phyloP scores from a whole-genome alignment of 2,329 filamentous ascomycete species.

The Beauveria varroae region DNA sequence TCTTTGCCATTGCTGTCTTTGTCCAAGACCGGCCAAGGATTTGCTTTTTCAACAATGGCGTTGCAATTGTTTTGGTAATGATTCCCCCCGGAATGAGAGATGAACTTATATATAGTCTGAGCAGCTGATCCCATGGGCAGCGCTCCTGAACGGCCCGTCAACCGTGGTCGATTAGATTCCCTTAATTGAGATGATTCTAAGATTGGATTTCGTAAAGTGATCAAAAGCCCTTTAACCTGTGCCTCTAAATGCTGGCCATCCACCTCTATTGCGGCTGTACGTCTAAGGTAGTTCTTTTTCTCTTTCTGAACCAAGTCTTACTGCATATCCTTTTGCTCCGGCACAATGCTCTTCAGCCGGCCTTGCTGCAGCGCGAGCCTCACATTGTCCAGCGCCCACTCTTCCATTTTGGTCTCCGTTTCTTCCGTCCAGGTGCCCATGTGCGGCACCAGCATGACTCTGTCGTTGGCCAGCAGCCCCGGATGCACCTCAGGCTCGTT shows the following conservation, averaged over 20 bases:
- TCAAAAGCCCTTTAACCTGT: too few relatives aligned
- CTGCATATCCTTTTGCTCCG: slow-evolving; percentile 49
- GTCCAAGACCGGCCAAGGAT: slow-evolving; percentile 15
- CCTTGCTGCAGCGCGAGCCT: slow-evolving; percentile 53
- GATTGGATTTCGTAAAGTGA: too few relatives aligned
- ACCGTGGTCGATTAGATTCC: slow-evolving; percentile 32
- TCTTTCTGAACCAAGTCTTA: not conserved
- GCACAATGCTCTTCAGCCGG: slow-evolving; percentile 60
- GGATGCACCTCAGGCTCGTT: slow-evolving; percentile 71
- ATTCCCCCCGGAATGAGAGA: slow-evolving; percentile 25
- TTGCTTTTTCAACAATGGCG: slow-evolving; percentile 35
- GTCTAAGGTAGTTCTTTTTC: not conserved
- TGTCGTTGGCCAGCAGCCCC: slow-evolving; percentile 60
- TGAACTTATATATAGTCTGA: slow-evolving; percentile 14
- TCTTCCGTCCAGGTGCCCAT: slow-evolving; percentile 78
- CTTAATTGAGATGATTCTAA: slow-evolving; percentile 16
- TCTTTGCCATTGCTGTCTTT: not conserved
- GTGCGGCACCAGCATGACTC: slow-evolving; percentile 71
- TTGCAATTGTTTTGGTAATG: slow-evolving; percentile 28
- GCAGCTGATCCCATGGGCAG: not conserved
- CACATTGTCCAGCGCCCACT: slow-evolving; percentile 67
- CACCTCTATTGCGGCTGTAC: not conserved
- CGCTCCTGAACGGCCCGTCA: slow-evolving; percentile 30
- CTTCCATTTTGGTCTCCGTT: slow-evolving; percentile 61
- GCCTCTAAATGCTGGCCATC: too few relatives aligned